phyloP scores from a whole-genome alignment of 495 filamentous ascomycete genomes.

The Lentithecium fluviatile region DNA sequence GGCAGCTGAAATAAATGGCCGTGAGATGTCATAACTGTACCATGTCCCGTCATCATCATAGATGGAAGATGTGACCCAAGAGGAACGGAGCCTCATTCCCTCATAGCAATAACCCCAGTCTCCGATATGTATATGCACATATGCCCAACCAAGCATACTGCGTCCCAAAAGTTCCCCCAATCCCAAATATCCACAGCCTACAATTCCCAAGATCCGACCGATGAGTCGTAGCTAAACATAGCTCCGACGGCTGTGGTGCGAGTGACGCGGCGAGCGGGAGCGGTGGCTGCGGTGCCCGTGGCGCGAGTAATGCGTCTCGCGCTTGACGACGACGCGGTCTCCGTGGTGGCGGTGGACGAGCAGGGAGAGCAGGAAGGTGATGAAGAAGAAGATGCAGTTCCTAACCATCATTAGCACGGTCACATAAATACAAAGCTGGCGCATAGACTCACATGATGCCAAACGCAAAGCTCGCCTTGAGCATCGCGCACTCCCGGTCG shows the following conservation, averaged over 20 bases:
- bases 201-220: too few relatives aligned
- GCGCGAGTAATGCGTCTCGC: constrained; percentile 38
- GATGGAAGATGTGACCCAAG: too few relatives aligned
- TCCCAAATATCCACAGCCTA: too few relatives aligned
- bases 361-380: constrained; percentile 56
- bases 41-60: too few relatives aligned
- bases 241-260: constrained; percentile 36
- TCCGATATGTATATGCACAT: too few relatives aligned
- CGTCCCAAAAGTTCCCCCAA: too few relatives aligned
- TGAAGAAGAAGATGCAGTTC: constrained; percentile 77
- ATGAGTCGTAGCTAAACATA: constrained; percentile 21
- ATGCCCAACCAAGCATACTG: too few relatives aligned
- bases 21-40: too few relatives aligned
- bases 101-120: too few relatives aligned
- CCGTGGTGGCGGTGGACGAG: constrained; percentile 42
- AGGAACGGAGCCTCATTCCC: too few relatives aligned
- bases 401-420: constrained; percentile 1
- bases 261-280: constrained; percentile 39
- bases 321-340: constrained; percentile 42
- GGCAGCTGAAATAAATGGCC: too few relatives aligned
- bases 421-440: background rate
- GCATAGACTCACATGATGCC: constrained; percentile 61
- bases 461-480: constrained; percentile 82
- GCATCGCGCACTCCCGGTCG: constrained; percentile 81
- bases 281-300: constrained; percentile 34